Evolutionary conservation across 2,329 filamentous ascomycete species (phyloP).

Genomic region (Didymella pinodella): DNA sequence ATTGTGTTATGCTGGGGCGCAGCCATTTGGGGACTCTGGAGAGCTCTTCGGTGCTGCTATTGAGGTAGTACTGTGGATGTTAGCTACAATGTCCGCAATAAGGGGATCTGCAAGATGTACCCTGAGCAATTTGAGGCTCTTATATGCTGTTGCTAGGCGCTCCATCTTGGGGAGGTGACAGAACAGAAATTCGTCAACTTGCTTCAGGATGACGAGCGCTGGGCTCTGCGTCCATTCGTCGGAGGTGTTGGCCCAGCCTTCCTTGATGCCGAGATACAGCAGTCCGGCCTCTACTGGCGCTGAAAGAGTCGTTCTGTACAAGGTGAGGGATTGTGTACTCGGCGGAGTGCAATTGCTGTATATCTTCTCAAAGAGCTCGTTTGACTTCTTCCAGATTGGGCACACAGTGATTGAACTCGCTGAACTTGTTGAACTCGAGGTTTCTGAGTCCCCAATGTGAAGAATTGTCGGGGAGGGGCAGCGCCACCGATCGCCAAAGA

Average conservation of each 20-base stretch:
- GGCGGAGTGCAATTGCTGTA: slow-evolving; percentile 27
- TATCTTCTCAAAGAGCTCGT: slow-evolving; percentile 44
- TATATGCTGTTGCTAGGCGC: slow-evolving; percentile 41
- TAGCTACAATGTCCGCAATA: neutral
- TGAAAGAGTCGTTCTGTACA: slow-evolving; percentile 12
- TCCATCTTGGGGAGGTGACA: slow-evolving; percentile 34
- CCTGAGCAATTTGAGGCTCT: slow-evolving; percentile 48
- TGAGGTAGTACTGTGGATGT: slow-evolving; percentile 41
- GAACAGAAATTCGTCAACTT: slow-evolving; percentile 44
- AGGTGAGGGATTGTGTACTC: slow-evolving; percentile 21
- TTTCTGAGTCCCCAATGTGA: slow-evolving; percentile 37
- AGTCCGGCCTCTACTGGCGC: slow-evolving; percentile 37
- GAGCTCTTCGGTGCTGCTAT: slow-evolving; percentile 36
- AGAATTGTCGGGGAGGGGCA: slow-evolving; percentile 42
- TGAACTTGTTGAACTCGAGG: neutral
- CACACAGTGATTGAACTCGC: slow-evolving; percentile 24
- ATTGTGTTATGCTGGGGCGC: slow-evolving; percentile 33
- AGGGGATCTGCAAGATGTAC: slow-evolving; percentile 17
- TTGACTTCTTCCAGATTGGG: slow-evolving; percentile 41
- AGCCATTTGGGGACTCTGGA: slow-evolving; percentile 42
- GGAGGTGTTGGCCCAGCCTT: slow-evolving; percentile 38
- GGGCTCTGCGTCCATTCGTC: slow-evolving; percentile 43
- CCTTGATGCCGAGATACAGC: slow-evolving; percentile 40
- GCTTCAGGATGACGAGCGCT: slow-evolving; percentile 38
- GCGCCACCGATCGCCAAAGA: slow-evolving; percentile 43